Percentiles rank a stretch among this genome's conserved stretches.
Conservation (phyloP, 2,329 filamentous ascomycete species). For the Alternaria consortialis region DNA sequence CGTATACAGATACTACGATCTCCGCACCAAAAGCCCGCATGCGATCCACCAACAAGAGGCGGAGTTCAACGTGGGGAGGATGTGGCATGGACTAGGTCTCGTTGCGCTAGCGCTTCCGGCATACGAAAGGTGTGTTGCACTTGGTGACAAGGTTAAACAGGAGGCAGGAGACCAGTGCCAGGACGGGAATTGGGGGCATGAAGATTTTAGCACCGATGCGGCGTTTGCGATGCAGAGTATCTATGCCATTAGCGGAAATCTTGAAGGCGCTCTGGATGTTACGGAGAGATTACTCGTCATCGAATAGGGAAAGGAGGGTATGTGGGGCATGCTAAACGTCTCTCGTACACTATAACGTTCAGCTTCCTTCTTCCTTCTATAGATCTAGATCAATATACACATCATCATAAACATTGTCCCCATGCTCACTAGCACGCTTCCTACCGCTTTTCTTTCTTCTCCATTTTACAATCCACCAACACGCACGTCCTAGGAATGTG, state of each 20-base stretch:
- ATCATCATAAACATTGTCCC: not conserved
- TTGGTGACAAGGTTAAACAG: constrained; percentile 57
- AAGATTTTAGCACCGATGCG: constrained; percentile 73
- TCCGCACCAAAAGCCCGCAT: constrained; percentile 58
- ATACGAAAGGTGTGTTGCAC: constrained; percentile 69
- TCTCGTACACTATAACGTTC: not conserved
- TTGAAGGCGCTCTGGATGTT: constrained; percentile 66
- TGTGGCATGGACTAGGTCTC: constrained; percentile 79
- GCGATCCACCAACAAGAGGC: constrained; percentile 72
- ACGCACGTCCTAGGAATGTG: not conserved
- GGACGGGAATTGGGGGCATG: constrained; percentile 52
- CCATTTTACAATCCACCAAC: not conserved
- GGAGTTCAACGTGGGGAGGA: constrained; percentile 80
- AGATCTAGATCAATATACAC: not conserved
- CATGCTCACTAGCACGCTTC: not conserved
- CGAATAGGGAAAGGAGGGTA: constrained; percentile 27
- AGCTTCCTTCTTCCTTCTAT: not conserved
- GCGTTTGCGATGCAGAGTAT: constrained; percentile 78
- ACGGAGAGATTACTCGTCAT: constrained; percentile 66
- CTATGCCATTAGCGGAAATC: constrained; percentile 71
- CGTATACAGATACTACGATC: constrained; percentile 75
- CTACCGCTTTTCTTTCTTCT: not conserved
- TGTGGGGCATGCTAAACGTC: not conserved
- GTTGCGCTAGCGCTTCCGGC: constrained; percentile 75
- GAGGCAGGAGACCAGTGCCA: constrained; percentile 26